Conservation (phyloP, 2,329 filamentous ascomycete species). For the Akanthomyces dipterigenus region DNA sequence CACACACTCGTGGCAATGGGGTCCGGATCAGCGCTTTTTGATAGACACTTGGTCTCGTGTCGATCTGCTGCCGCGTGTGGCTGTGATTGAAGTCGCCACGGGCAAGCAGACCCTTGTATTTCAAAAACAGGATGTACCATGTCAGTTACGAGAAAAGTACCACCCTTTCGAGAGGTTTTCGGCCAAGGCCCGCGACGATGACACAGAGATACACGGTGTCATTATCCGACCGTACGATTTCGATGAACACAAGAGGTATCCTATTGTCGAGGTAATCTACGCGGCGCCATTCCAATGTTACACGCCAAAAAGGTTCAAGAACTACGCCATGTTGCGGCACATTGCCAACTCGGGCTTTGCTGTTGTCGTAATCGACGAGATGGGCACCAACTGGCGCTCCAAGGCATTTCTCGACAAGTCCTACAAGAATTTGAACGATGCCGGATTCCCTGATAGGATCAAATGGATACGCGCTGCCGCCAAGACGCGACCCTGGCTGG, state of each 20-base stretch:
- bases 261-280: constrained; percentile 23
- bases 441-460: constrained; percentile 24
- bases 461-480: constrained; percentile 22
- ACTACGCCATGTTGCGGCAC: constrained; percentile 14
- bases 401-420: constrained; percentile 25
- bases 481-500: constrained; percentile 22
- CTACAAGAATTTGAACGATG: constrained; percentile 24
- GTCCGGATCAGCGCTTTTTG: constrained; percentile 17
- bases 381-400: constrained; percentile 25
- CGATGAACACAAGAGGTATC: constrained; percentile 20
- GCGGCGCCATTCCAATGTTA: constrained; percentile 20
- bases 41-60: constrained; percentile 23
- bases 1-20: constrained; percentile 20
- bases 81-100: constrained; percentile 16
- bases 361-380: constrained; percentile 24
- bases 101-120: constrained; percentile 16
- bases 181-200: constrained; percentile 20
- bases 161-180: constrained; percentile 19
- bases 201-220: constrained; percentile 22
- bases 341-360: constrained; percentile 21
- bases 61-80: constrained; percentile 16
- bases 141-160: constrained; percentile 13
- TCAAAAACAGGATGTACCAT: constrained; percentile 10
- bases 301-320: constrained; percentile 20
- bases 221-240: constrained; percentile 22